These are phyloP conservation scores for Taphrina flavorubra DNA, from an alignment of 1,139 yeast genomes.

Conservation along the genomic window DNA sequence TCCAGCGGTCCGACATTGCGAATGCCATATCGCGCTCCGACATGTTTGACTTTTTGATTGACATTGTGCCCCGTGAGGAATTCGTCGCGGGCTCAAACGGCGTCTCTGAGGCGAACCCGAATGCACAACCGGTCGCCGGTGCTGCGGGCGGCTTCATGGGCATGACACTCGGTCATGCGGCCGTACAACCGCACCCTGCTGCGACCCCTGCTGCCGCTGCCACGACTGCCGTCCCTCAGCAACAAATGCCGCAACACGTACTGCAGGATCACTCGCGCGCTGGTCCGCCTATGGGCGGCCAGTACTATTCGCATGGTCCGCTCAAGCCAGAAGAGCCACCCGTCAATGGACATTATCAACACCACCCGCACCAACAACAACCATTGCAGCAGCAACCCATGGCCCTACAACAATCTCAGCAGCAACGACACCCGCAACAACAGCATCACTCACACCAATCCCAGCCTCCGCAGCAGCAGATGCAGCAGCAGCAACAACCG, in stretches of 20 bases:
- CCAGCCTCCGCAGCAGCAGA: not conserved
- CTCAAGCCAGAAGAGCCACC: conserved; percentile 25
- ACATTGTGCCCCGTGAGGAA: conserved; percentile 78
- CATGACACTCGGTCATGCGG: conserved; percentile 35
- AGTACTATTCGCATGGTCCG: conserved; percentile 11
- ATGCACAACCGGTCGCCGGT: conserved; percentile 35
- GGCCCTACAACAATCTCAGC: conserved; percentile 7
- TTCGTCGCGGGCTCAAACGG: conserved; percentile 35
- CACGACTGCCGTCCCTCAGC: not conserved
- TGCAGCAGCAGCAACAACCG: conserved; percentile 14
- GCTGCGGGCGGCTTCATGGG: conserved; percentile 38
- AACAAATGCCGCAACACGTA: conserved; percentile 10
- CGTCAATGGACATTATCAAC: conserved; percentile 13
- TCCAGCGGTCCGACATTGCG: conserved; percentile 92
- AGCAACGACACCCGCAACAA: conserved; percentile 4
- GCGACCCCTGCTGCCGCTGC: not conserved
- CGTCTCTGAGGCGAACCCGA: not conserved
- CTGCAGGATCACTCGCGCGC: conserved; percentile 9
- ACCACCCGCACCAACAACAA: conserved; percentile 24
- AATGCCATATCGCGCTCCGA: conserved; percentile 93
- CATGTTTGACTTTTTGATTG: conserved; percentile 95
- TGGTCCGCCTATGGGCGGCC: not conserved
- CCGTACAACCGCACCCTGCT: conserved; percentile 17
- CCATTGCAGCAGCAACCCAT: conserved; percentile 18
- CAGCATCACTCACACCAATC: conserved; percentile 11